A percentile compares a stretch with the other conserved stretches of the same genome.
phyloP scores from a whole-genome alignment of 306 rosid genomes.

The Pachyrhizus erosus region DNA sequence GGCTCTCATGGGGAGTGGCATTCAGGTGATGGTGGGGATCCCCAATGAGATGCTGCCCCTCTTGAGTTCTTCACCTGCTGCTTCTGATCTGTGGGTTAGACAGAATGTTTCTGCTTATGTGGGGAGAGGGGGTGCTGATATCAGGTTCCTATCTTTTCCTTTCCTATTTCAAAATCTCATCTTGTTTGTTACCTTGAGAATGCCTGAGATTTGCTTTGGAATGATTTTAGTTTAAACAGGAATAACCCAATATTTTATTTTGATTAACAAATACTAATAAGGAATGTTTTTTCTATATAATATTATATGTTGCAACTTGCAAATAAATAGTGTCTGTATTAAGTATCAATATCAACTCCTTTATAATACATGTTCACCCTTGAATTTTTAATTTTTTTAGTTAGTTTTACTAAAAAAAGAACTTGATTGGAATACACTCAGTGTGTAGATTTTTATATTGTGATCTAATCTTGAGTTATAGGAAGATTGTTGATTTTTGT shows the following conservation, averaged over 20 bases:
- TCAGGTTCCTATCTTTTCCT: slow-evolving; percentile 59
- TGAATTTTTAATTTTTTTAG: neutral
- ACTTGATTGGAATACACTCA: neutral
- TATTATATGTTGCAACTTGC: neutral
- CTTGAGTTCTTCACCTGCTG: slow-evolving; percentile 66
- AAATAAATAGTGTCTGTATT: neutral
- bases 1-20: slow-evolving; percentile 74
- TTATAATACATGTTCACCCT: neutral
- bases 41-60: slow-evolving; percentile 82
- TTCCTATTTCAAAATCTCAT: neutral
- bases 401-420: neutral
- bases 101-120: slow-evolving; percentile 74
- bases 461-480: neutral
- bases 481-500: neutral
- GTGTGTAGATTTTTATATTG: neutral
- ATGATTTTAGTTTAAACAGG: neutral
- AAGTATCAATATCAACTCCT: neutral
- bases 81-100: slow-evolving; percentile 85
- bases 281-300: slow-evolving; percentile 15
- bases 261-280: neutral
- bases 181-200: neutral
- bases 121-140: slow-evolving; percentile 78
- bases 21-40: slow-evolving; percentile 88
- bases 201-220: slow-evolving; percentile 29
- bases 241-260: slow-evolving; percentile 4